Conservation (phyloP, 1,284 basidiomycete species). For the Pholiota adiposa region DNA sequence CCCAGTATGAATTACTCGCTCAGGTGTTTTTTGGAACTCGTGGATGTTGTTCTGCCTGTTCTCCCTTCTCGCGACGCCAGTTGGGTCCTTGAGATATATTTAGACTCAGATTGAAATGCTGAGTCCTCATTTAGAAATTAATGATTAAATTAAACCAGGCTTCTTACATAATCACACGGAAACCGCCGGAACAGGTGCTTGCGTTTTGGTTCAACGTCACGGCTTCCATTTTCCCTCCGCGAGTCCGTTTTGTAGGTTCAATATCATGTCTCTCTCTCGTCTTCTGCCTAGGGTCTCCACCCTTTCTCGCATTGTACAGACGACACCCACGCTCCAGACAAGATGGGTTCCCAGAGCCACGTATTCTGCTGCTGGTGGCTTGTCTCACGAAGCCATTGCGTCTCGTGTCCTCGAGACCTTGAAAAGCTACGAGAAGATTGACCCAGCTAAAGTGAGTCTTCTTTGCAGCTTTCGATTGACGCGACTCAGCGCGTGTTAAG, state of each 20-base stretch:
- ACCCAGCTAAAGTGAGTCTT: constrained; percentile 73
- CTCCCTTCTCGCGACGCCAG: background rate
- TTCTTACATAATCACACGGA: constrained; percentile 19
- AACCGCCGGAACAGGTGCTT: constrained; percentile 14
- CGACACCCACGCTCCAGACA: constrained; percentile 30
- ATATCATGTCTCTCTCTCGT: constrained; percentile 58
- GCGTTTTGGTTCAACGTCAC: constrained; percentile 15
- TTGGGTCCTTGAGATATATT: background rate
- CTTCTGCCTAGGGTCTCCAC: constrained; percentile 46
- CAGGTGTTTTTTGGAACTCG: background rate
- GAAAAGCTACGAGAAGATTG: constrained; percentile 95
- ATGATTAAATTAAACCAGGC: background rate
- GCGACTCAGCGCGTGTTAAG: constrained; percentile 46
- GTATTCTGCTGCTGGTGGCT: constrained; percentile 80
- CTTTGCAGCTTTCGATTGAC: constrained; percentile 5
- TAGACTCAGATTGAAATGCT: constrained; percentile 3
- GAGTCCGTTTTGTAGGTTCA: constrained; percentile 18
- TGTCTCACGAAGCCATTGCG: constrained; percentile 81
- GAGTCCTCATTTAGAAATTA: background rate
- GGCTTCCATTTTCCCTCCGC: constrained; percentile 20
- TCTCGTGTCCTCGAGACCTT: constrained; percentile 87
- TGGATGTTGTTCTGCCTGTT: background rate
- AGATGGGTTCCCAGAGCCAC: constrained; percentile 47
- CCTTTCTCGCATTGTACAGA: constrained; percentile 38
- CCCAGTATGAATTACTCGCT: too few species aligned